Conservation (phyloP, 345 rosid genomes). For the Isatis tinctoria region DNA sequence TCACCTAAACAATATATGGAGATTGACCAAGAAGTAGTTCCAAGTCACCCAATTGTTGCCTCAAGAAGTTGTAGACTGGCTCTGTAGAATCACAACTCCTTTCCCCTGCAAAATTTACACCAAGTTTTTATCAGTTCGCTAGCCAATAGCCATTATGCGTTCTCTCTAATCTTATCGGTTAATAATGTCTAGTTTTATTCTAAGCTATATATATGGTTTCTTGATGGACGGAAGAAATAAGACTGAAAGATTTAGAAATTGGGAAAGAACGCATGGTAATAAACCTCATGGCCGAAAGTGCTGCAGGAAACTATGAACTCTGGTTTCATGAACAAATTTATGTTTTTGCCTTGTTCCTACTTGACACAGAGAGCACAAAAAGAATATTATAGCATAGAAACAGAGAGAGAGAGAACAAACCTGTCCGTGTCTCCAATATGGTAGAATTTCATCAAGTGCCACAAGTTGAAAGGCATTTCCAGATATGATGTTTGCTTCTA, state of each 20-base stretch:
- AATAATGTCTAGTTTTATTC: too few species aligned
- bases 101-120: conserved; percentile 45
- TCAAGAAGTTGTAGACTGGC: conserved; percentile 70
- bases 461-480: conserved; percentile 90
- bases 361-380: neutral
- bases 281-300: conserved; percentile 72
- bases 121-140: neutral
- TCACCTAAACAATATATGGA: neutral
- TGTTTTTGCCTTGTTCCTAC: neutral
- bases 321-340: conserved; percentile 51
- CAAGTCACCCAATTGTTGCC: conserved; percentile 51
- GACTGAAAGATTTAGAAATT: neutral
- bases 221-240: neutral
- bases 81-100: conserved; percentile 78
- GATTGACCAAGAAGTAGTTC: conserved; percentile 64
- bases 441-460: conserved; percentile 77
- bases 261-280: neutral
- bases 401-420: conserved; percentile 34
- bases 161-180: too few species aligned
- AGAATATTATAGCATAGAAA: neutral
- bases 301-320: conserved; percentile 78
- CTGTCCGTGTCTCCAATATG: conserved; percentile 82
- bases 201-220: neutral
- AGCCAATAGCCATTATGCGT: neutral
- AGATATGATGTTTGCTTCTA: conserved; percentile 83